A percentile compares a stretch with the other conserved stretches of the same genome.
Conservation (phyloP, 2,329 filamentous ascomycete genomes). For the Stagonosporopsis chrysanthemi region DNA sequence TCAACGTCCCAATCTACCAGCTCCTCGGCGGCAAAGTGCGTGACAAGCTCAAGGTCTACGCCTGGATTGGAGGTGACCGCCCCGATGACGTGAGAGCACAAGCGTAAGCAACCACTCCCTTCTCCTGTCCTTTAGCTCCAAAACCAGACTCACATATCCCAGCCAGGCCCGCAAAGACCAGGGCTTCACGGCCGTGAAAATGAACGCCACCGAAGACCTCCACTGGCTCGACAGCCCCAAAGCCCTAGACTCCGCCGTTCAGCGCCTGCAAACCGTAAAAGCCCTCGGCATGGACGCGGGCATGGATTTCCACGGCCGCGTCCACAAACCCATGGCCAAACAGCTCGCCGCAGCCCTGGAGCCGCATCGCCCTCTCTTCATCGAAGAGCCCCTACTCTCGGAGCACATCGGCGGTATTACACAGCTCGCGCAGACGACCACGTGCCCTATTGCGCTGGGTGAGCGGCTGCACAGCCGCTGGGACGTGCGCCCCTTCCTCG, state of each 20-base stretch:
- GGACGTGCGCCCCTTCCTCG: slow-evolving; percentile 76
- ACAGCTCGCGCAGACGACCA: slow-evolving; percentile 64
- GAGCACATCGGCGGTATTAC: slow-evolving; percentile 74
- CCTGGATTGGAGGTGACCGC: slow-evolving; percentile 79
- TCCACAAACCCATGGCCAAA: slow-evolving; percentile 83
- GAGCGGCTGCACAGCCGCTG: slow-evolving; percentile 76
- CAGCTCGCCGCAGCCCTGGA: slow-evolving; percentile 73
- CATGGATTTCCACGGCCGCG: slow-evolving; percentile 78
- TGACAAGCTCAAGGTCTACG: slow-evolving; percentile 74
- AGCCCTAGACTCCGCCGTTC: slow-evolving; percentile 68
- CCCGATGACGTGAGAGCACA: slow-evolving; percentile 70
- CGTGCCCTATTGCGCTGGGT: slow-evolving; percentile 73
- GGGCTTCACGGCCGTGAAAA: slow-evolving; percentile 74
- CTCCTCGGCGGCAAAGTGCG: slow-evolving; percentile 78
- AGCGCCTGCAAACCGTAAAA: slow-evolving; percentile 73
- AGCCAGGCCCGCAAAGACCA: slow-evolving; percentile 63
- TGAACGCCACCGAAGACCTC: slow-evolving; percentile 80
- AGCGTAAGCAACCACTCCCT: slow-evolving; percentile 47
- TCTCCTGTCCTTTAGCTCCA: too few species aligned
- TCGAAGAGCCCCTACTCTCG: slow-evolving; percentile 75
- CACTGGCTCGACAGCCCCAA: slow-evolving; percentile 78
- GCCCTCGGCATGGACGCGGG: slow-evolving; percentile 74
- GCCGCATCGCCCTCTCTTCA: slow-evolving; percentile 74
- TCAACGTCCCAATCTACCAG: slow-evolving; percentile 74
- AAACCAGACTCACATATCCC: not conserved